Percentiles rank a stretch among this genome's conserved stretches.
These are phyloP conservation scores for Biscogniauxia mediterranea DNA, from an alignment of 2,329 filamentous ascomycete genomes.

Conservation along the genomic window DNA sequence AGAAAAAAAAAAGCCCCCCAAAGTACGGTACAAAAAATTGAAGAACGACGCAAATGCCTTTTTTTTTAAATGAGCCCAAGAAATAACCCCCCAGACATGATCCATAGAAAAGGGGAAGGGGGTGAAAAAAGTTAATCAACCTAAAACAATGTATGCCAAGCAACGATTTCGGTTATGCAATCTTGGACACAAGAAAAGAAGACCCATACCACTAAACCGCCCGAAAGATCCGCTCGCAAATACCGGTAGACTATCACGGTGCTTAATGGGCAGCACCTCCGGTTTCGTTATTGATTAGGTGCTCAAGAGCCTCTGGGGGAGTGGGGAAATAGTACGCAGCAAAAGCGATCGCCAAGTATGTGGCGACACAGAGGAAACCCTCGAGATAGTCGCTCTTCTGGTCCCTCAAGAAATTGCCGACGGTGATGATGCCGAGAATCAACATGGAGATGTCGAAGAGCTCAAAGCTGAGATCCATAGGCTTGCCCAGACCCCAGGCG, in stretches of 20 bases:
- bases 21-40: neutral
- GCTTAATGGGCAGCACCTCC: neutral
- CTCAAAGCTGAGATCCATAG: slow-evolving; percentile 81
- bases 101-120: neutral
- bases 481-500: slow-evolving; percentile 70
- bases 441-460: slow-evolving; percentile 82
- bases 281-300: neutral
- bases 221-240: neutral
- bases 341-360: slow-evolving; percentile 60
- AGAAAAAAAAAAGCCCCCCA: too few species aligned
- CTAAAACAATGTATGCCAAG: neutral
- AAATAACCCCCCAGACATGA: neutral
- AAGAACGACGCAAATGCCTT: neutral
- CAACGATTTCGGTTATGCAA: neutral
- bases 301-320: slow-evolving; percentile 56
- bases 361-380: slow-evolving; percentile 73
- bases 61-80: neutral
- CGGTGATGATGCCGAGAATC: slow-evolving; percentile 79
- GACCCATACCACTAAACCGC: neutral
- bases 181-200: neutral
- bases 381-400: slow-evolving; percentile 90
- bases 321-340: slow-evolving; percentile 58
- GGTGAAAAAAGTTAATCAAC: neutral
- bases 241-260: too few species aligned
- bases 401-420: slow-evolving; percentile 84